Conservation (phyloP, 169 alveolate species). For the Theileria annulata region DNA sequence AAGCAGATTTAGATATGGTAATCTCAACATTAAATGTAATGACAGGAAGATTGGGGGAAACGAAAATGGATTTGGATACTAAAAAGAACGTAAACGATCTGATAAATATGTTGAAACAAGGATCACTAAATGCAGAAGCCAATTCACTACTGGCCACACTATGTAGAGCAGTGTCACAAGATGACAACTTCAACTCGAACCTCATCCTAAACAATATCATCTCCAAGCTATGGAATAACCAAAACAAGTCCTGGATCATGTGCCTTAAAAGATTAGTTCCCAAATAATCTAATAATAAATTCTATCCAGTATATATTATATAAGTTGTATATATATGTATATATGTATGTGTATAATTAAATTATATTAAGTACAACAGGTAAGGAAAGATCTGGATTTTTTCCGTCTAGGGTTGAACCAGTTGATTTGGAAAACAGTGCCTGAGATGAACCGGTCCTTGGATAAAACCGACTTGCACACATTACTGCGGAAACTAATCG, state of each 20-base stretch:
- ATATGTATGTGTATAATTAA: not conserved
- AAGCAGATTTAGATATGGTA: constrained; percentile 61
- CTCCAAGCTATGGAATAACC: constrained; percentile 79
- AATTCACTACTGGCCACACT: constrained; percentile 69
- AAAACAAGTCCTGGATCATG: constrained; percentile 83
- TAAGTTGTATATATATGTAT: not conserved
- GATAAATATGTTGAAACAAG: constrained; percentile 69
- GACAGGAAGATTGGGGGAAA: constrained; percentile 55
- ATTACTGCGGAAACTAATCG: constrained; percentile 43
- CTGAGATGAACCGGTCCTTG: constrained; percentile 33
- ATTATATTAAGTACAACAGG: not conserved
- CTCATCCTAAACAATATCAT: constrained; percentile 73
- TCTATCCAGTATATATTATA: not conserved
- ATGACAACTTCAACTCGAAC: constrained; percentile 77
- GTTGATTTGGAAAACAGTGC: constrained; percentile 48
- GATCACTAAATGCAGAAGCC: constrained; percentile 75
- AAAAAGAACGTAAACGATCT: constrained; percentile 72
- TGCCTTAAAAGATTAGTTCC: constrained; percentile 78
- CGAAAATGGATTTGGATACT: constrained; percentile 70
- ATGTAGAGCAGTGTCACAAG: constrained; percentile 73
- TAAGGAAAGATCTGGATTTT: constrained; percentile 7
- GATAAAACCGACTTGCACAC: constrained; percentile 45
- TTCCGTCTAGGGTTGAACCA: constrained; percentile 34
- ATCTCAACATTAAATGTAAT: constrained; percentile 47
- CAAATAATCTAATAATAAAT: constrained; percentile 33